phyloP scores from a whole-genome alignment of 148 eudicot species.

The Cornus kousa region DNA sequence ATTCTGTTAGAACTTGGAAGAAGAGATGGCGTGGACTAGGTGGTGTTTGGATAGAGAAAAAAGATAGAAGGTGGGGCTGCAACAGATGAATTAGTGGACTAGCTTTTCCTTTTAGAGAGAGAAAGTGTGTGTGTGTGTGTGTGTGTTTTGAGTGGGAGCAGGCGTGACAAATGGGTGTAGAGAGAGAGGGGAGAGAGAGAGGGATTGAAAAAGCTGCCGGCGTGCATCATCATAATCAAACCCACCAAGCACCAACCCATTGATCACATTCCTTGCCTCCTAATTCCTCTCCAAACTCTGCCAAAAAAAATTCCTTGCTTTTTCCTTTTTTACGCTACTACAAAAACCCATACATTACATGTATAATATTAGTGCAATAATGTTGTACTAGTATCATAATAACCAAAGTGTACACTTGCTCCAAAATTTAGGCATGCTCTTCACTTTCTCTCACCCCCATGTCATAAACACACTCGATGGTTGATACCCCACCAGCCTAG shows the following conservation, averaged over 20 bases:
- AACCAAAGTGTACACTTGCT: neutral
- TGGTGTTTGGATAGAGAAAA: neutral
- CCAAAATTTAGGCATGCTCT: slow-evolving; percentile 17
- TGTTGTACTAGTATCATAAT: neutral
- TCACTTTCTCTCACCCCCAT: neutral
- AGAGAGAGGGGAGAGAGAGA: slow-evolving; percentile 25
- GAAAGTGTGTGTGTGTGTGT: neutral
- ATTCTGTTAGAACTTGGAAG: slow-evolving; percentile 10
- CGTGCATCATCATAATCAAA: slow-evolving; percentile 47
- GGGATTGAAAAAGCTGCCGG: slow-evolving; percentile 57
- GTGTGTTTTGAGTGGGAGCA: slow-evolving; percentile 23
- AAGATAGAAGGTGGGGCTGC: neutral
- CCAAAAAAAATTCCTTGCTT: slow-evolving; percentile 15
- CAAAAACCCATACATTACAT: slow-evolving; percentile 9
- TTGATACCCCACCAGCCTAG: neutral
- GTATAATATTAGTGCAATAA: neutral
- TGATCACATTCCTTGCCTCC: slow-evolving; percentile 50
- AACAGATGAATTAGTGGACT: slow-evolving; percentile 29
- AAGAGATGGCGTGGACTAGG: slow-evolving; percentile 12
- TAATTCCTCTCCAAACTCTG: slow-evolving; percentile 33
- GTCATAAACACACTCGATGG: neutral
- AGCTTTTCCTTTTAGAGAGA: slow-evolving; percentile 21
- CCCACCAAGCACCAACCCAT: slow-evolving; percentile 28
- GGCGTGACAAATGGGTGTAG: slow-evolving; percentile 14
- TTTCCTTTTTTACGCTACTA: slow-evolving; percentile 8